These are phyloP conservation scores for Lepidium sativum DNA, from an alignment of 345 rosid species.

Conservation along the genomic window DNA sequence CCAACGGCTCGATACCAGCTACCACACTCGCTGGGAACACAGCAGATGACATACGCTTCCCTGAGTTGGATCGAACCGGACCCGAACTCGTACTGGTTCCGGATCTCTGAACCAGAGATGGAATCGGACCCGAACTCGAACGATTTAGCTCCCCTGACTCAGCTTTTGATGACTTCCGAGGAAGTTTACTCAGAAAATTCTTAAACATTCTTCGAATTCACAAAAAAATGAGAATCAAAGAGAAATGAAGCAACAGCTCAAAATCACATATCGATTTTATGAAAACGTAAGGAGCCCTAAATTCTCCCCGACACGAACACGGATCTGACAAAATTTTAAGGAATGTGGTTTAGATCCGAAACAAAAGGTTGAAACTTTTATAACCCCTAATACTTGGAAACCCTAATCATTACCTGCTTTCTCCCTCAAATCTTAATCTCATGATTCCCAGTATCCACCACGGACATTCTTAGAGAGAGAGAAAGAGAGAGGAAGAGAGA, in stretches of 20 bases:
- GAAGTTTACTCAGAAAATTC: constrained; percentile 67
- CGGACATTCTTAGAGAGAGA: constrained; percentile 8
- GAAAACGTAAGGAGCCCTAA: constrained; percentile 20
- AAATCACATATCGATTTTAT: constrained; percentile 9
- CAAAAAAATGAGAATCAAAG: background rate
- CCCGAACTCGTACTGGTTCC: constrained; percentile 25
- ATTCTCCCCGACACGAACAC: constrained; percentile 8
- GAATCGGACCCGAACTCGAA: constrained; percentile 27
- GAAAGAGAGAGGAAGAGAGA: background rate
- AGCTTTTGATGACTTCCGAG: constrained; percentile 50
- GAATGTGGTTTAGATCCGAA: constrained; percentile 11
- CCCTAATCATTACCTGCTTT: constrained; percentile 33
- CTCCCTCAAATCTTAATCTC: constrained; percentile 28
- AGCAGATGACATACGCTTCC: constrained; percentile 58
- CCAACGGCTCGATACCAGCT: constrained; percentile 76
- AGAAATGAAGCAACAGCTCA: background rate
- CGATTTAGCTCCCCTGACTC: constrained; percentile 42
- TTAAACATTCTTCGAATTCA: constrained; percentile 38
- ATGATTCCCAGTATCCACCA: constrained; percentile 26
- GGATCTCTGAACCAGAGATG: constrained; percentile 33
- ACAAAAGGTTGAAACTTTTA: background rate
- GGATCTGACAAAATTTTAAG: constrained; percentile 31
- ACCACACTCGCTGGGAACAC: constrained; percentile 73
- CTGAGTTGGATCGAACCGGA: constrained; percentile 33
- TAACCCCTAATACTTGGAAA: constrained; percentile 27